Conservation (phyloP, 73 alveolate genomes). For the Paramecium sonneborni region DNA sequence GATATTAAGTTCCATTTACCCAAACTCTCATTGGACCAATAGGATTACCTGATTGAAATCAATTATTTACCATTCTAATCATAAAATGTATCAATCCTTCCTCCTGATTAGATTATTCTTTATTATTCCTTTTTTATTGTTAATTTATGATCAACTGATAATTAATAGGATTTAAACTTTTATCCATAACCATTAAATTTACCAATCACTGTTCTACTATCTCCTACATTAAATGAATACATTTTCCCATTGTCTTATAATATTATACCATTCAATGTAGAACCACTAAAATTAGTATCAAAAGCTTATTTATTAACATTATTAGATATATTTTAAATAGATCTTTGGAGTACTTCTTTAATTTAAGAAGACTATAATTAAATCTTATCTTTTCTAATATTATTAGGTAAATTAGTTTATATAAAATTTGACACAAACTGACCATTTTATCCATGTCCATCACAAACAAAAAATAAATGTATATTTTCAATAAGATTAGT, state of each 20-base stretch:
- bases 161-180: slow-evolving; percentile 19
- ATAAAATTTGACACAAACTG: slow-evolving; percentile 48
- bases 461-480: slow-evolving; percentile 61
- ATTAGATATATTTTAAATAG: neutral
- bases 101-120: slow-evolving; percentile 84
- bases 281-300: slow-evolving; percentile 65
- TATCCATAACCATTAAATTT: slow-evolving; percentile 12
- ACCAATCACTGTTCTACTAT: slow-evolving; percentile 64
- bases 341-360: neutral
- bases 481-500: neutral
- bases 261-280: slow-evolving; percentile 54
- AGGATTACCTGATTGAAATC: slow-evolving; percentile 48
- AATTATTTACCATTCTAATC: slow-evolving; percentile 66
- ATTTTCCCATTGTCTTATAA: slow-evolving; percentile 10
- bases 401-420: neutral
- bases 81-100: slow-evolving; percentile 86
- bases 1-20: slow-evolving; percentile 88
- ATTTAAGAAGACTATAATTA: neutral
- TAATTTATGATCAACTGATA: slow-evolving; percentile 94
- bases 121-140: slow-evolving; percentile 78
- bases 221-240: slow-evolving; percentile 61
- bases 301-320: neutral
- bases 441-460: slow-evolving; percentile 71
- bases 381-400: neutral
- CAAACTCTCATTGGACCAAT: slow-evolving; percentile 97